These are phyloP conservation scores for Yamadazyma scolyti DNA, from an alignment of 805 yeast species.

Conservation along the genomic window DNA sequence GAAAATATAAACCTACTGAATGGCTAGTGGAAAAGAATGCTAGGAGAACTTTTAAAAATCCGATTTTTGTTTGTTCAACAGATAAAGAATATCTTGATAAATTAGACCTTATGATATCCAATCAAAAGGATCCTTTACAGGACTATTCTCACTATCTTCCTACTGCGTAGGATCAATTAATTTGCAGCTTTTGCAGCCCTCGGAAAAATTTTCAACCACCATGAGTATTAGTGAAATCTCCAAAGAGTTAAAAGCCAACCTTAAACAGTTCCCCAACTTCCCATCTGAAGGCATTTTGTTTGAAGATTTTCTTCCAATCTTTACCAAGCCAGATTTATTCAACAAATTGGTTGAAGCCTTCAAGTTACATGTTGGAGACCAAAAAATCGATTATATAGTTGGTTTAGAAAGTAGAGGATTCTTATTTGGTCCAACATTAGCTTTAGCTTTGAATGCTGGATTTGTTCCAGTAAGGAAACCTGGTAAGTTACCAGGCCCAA, in stretches of 20 bases:
- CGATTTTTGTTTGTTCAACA: constrained; percentile 6
- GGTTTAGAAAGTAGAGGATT: constrained; percentile 98
- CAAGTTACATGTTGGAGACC: constrained; percentile 63
- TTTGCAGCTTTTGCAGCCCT: too few relatives aligned
- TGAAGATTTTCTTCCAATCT: constrained; percentile 93
- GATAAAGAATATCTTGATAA: constrained; percentile 2
- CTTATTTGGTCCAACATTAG: constrained; percentile 92
- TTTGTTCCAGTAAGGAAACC: constrained; percentile 94
- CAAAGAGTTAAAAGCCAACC: constrained; percentile 31
- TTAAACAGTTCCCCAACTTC: constrained; percentile 83
- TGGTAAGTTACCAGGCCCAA: constrained; percentile 91
- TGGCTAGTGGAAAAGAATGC: constrained; percentile 7
- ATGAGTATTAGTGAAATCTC: constrained; percentile 26
- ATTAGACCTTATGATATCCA: too few relatives aligned
- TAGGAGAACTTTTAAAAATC: constrained; percentile 4
- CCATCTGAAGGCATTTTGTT: constrained; percentile 90
- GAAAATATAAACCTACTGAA: constrained; percentile 5
- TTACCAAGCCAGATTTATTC: constrained; percentile 77
- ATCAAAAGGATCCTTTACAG: too few relatives aligned
- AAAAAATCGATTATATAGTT: constrained; percentile 79
- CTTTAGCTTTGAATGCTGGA: constrained; percentile 83
- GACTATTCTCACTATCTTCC: too few relatives aligned
- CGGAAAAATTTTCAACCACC: too few relatives aligned
- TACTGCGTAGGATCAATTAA: too few relatives aligned
- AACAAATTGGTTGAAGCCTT: constrained; percentile 79